Conservation (phyloP, 257 asterid species). For the Solanum neorickii region DNA sequence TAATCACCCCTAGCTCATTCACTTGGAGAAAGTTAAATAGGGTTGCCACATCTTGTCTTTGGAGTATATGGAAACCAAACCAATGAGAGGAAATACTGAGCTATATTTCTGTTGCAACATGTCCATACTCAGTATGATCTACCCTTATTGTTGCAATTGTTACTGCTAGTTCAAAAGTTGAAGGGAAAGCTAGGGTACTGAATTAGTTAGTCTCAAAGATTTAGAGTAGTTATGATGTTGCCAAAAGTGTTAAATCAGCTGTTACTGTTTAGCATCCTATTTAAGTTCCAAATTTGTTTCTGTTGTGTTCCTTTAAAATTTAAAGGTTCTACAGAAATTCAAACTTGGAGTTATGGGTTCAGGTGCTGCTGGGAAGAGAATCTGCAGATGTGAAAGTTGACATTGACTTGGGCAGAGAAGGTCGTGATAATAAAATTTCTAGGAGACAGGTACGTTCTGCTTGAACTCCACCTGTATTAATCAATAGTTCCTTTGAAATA, state of each 20-base stretch:
- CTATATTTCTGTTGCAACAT: background rate
- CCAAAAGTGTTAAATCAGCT: background rate
- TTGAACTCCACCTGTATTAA: background rate
- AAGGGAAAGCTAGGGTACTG: background rate
- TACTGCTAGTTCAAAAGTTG: background rate
- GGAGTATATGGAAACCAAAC: background rate
- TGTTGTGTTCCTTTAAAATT: background rate
- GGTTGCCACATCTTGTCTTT: background rate
- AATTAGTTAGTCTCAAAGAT: background rate
- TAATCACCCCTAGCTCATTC: background rate
- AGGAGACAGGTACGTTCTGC: conserved; percentile 53
- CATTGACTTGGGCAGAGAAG: conserved; percentile 67
- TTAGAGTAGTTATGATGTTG: background rate
- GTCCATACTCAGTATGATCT: background rate
- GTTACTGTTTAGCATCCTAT: background rate
- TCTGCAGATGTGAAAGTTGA: conserved; percentile 57
- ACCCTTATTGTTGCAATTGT: background rate
- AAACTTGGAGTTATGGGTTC: background rate
- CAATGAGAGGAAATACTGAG: background rate
- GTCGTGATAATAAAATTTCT: conserved; percentile 47
- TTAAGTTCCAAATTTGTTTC: background rate
- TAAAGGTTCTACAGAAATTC: background rate
- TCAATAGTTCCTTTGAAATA: background rate
- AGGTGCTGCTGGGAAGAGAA: conserved; percentile 75
- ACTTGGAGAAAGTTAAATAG: background rate